These are phyloP conservation scores for Pseudogymnoascus sp. DNA, from an alignment of 2,329 filamentous ascomycete species.

Conservation along the genomic window DNA sequence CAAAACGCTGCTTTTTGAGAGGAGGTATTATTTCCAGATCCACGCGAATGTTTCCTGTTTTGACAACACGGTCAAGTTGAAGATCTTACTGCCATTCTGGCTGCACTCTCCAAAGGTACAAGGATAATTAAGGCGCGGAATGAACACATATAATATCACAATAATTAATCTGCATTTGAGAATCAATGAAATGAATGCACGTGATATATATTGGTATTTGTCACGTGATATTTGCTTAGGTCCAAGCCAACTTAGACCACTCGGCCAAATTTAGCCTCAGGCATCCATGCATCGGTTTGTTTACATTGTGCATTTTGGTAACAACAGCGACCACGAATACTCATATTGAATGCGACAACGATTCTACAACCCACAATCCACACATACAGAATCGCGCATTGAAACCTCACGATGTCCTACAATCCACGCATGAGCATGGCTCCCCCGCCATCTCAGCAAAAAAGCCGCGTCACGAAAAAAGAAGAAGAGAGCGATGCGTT, in stretches of 20 bases:
- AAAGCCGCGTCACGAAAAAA: conserved; percentile 41
- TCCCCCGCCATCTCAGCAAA: conserved; percentile 37
- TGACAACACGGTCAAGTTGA: background rate
- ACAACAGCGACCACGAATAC: conserved; percentile 3
- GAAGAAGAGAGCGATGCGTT: conserved; percentile 48
- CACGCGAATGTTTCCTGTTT: background rate
- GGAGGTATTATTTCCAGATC: background rate
- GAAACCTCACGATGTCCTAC: conserved; percentile 35
- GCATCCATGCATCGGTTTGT: background rate
- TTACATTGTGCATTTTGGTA: background rate
- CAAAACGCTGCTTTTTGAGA: background rate
- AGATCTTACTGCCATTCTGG: background rate
- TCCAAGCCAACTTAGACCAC: background rate
- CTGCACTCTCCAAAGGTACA: background rate
- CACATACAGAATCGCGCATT: background rate
- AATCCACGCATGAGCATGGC: conserved; percentile 44
- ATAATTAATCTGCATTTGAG: background rate
- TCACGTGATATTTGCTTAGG: background rate
- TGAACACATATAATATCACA: background rate
- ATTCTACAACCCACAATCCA: background rate
- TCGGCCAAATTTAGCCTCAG: background rate
- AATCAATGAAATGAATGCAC: background rate
- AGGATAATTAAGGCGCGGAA: background rate
- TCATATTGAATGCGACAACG: conserved; percentile 3
- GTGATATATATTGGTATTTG: background rate